phyloP scores from a whole-genome alignment of 257 asterid genomes.

The Euphrasia confusa region DNA sequence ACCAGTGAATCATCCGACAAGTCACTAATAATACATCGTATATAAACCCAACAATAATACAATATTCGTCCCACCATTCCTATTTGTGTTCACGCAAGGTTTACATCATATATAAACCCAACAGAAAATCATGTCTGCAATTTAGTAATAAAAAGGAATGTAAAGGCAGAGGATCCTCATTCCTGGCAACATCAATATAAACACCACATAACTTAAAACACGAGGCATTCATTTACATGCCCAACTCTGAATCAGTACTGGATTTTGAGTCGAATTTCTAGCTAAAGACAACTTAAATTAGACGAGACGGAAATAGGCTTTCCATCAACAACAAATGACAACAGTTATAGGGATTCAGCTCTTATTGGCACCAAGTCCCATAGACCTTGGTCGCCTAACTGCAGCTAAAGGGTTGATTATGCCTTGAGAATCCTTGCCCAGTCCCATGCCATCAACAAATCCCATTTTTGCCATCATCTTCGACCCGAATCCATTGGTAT shows the following conservation, averaged over 20 bases:
- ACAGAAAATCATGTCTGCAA: no score
- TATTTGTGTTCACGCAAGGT: no score
- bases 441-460: slow-evolving; percentile 79
- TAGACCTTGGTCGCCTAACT: slow-evolving; percentile 59
- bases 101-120: no score
- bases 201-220: no score
- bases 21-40: no score
- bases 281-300: slow-evolving; percentile 13
- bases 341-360: slow-evolving; percentile 24
- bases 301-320: slow-evolving; percentile 16
- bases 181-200: no score
- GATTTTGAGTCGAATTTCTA: not conserved
- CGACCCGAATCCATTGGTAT: slow-evolving; percentile 90
- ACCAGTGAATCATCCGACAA: no score
- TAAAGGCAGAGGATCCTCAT: no score
- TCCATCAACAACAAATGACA: slow-evolving; percentile 3
- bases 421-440: slow-evolving; percentile 85
- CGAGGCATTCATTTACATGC: not conserved
- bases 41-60: no score
- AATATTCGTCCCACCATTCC: no score
- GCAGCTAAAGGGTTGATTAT: slow-evolving; percentile 69
- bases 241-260: slow-evolving; percentile 8
- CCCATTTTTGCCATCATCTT: slow-evolving; percentile 95
- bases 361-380: slow-evolving; percentile 63
- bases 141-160: no score